Percentiles rank a stretch among this genome's conserved stretches.
phyloP scores from a whole-genome alignment of 2,329 filamentous ascomycete genomes.

The Verticillium alfalfae region DNA sequence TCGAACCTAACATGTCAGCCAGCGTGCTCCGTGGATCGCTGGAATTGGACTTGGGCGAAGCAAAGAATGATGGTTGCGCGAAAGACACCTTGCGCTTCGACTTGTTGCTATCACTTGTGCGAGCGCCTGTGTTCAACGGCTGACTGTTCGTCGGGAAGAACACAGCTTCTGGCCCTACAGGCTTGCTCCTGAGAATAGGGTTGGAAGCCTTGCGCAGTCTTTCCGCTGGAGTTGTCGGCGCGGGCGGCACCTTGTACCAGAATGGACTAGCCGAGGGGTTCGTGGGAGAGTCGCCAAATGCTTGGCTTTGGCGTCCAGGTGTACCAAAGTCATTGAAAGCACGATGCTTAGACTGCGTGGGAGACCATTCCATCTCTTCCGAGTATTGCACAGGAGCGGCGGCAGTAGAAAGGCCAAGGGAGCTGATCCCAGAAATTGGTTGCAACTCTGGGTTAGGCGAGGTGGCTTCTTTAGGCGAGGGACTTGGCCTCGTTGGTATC shows the following conservation, averaged over 20 bases:
- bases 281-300: constrained; percentile 40
- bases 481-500: constrained; percentile 6
- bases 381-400: constrained; percentile 26
- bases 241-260: constrained; percentile 64
- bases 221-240: constrained; percentile 61
- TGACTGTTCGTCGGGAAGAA: constrained; percentile 37
- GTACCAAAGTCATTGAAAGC: constrained; percentile 44
- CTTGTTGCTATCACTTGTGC: not conserved
- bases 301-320: constrained; percentile 29
- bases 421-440: constrained; percentile 3
- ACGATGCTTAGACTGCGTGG: constrained; percentile 50
- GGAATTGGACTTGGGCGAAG: constrained; percentile 25
- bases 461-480: constrained; percentile 13
- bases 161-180: constrained; percentile 37
- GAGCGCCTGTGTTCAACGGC: not conserved
- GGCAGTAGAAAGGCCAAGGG: constrained; percentile 11
- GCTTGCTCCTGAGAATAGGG: constrained; percentile 43
- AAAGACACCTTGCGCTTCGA: constrained; percentile 34
- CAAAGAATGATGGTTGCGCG: constrained; percentile 57
- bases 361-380: constrained; percentile 72
- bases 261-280: constrained; percentile 49
- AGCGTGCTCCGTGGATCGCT: constrained; percentile 36
- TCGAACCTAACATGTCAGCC: constrained; percentile 37
- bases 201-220: constrained; percentile 57
- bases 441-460: constrained; percentile 6